Percentiles rank a stretch among this genome's conserved stretches.
Evolutionary conservation across 306 rosid genomes (phyloP).

Genomic region (Pueraria montana): DNA sequence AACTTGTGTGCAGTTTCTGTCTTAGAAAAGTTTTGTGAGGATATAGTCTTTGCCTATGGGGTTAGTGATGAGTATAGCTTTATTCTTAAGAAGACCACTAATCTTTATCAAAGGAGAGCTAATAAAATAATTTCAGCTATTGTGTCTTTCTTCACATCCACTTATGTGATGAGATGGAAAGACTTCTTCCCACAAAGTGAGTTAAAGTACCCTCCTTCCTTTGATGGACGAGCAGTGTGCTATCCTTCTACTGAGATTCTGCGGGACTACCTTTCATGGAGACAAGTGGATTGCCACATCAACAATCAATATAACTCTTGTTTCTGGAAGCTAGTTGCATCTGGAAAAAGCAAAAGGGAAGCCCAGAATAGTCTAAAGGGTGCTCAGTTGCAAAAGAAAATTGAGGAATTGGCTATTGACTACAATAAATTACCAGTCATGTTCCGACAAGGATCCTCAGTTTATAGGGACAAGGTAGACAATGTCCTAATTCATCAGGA

Average conservation of each 20-base stretch:
- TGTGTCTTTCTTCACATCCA: constrained; percentile 80
- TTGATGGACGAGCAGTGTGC: constrained; percentile 89
- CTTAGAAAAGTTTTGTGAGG: constrained; percentile 69
- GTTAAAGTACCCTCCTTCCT: constrained; percentile 72
- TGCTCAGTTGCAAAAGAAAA: constrained; percentile 72
- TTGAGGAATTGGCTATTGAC: constrained; percentile 71
- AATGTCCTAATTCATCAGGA: constrained; percentile 34
- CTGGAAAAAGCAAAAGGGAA: constrained; percentile 78
- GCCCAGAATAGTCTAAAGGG: constrained; percentile 80
- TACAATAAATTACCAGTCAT: constrained; percentile 69
- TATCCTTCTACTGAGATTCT: constrained; percentile 79
- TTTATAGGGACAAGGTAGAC: constrained; percentile 66
- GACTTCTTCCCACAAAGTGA: constrained; percentile 62
- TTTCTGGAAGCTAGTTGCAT: constrained; percentile 87
- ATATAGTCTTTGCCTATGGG: constrained; percentile 79
- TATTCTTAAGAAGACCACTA: constrained; percentile 68
- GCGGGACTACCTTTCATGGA: constrained; percentile 85
- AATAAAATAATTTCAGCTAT: constrained; percentile 67
- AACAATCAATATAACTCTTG: constrained; percentile 92
- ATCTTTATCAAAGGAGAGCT: constrained; percentile 65
- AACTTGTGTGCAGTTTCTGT: constrained; percentile 80
- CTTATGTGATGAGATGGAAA: constrained; percentile 73
- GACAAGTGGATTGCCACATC: constrained; percentile 96
- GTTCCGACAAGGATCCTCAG: constrained; percentile 82
- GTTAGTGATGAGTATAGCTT: constrained; percentile 90